Conservation (phyloP, 225 moss, liverwort and hornwort species). For the Climacium dendroides region DNA sequence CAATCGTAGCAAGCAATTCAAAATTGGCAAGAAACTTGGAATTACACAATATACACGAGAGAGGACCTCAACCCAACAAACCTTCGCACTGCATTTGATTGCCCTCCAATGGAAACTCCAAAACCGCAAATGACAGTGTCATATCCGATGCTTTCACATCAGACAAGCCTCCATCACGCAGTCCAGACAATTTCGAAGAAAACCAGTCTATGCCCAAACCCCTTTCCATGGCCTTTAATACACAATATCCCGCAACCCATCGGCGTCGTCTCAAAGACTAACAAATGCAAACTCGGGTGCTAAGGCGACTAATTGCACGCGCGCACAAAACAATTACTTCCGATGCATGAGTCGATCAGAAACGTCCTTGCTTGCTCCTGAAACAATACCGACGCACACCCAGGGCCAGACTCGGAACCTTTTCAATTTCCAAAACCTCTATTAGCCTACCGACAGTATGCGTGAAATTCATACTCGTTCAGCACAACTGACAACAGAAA, state of each 20-base stretch:
- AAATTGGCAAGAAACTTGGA: not conserved
- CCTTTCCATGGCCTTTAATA: not conserved
- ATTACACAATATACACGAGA: not conserved
- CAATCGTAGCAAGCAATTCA: not conserved
- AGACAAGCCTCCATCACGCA: not conserved
- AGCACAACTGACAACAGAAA: no score
- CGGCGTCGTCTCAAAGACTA: not conserved
- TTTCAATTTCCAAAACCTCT: no score
- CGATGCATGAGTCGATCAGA: not conserved
- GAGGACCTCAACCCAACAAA: not conserved
- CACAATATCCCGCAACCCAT: not conserved
- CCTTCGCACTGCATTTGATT: not conserved
- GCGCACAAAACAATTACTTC: not conserved
- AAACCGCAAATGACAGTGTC: not conserved
- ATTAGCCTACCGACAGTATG: no score
- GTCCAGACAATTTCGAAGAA: not conserved
- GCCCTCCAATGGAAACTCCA: not conserved
- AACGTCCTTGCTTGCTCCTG: not conserved
- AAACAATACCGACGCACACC: not conserved
- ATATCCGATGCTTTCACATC: not conserved
- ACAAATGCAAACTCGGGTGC: not conserved
- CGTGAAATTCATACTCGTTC: no score
- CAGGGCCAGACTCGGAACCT: not conserved
- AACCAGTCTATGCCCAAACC: not conserved
- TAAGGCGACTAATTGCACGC: not conserved